Base-by-base conservation (phyloP, 768 basidiomycete genomes). In the Rhodotorula graminis region DNA sequence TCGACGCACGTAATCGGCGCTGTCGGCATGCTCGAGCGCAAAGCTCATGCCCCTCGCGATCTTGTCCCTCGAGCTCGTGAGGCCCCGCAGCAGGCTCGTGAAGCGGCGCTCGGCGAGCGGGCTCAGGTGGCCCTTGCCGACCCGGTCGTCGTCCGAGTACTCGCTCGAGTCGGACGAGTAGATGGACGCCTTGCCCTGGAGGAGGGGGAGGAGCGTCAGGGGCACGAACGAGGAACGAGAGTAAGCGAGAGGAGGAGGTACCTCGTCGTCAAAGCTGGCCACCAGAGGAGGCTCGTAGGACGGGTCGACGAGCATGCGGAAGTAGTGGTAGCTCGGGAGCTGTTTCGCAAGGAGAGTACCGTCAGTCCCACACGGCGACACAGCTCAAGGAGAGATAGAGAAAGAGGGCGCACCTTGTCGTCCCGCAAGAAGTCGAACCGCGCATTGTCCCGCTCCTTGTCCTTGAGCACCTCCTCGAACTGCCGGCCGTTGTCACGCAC, bases 41-140 rank as follows among this genome's bases (percentile, higher is more conserved):
- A 98, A 98, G n/a, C 90, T 87, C 96, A 98, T 99, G 72, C 91
- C 93, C 33, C 93, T 85, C 46, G 92, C 96, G 52, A 98, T 87
- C 81, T 94, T 92, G 11, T 91, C 93, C 69, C 93, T 84, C 77
- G 89, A 88, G 6, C 93, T 93, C 14, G 88, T 88, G 78, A 98
- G 82, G 14, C 87, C 88, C 29, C 96, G 87, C 56, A 99, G 84
- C 88, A 97, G 92, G 5, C 88, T 87, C 81, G 96, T 92, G 77
- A 98, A 94, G 65, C 93, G 85, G 72, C 86, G 87, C 65, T 90
- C 85, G 37, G 94, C 91, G 33, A 91, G 82, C 78, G 84, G 88
- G 7, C 93, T 93, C 3, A 99, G 84, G 31, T 84, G 84, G 59
- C 85, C 91, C 83, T 91, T 95, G 52, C 87, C 86, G 6, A 69